These are phyloP conservation scores for Sicyos baderoa DNA, from an alignment of 306 rosid species.

Conservation along the genomic window DNA sequence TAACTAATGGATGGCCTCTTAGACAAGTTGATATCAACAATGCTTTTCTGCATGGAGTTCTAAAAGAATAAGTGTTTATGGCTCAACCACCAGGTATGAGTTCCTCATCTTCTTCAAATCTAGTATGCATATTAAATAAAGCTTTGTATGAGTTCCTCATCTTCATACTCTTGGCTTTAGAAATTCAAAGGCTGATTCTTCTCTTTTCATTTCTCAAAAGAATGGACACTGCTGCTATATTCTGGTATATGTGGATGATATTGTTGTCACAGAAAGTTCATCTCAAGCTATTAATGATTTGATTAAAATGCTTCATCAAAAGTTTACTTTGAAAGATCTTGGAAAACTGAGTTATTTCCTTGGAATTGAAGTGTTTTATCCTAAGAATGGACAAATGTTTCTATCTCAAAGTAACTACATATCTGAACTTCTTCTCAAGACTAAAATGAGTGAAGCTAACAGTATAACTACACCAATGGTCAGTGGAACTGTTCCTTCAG, in stretches of 20 bases:
- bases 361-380: background rate
- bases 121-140: background rate
- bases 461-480: no score
- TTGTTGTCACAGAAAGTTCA: no score
- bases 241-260: no score
- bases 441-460: background rate
- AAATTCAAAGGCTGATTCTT: background rate
- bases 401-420: background rate
- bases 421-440: no score
- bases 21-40: background rate
- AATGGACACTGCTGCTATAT: no score
- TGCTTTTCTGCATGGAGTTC: background rate
- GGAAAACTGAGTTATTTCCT: background rate
- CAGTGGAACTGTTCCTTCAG: no score
- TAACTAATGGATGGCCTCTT: background rate
- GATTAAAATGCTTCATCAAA: no score
- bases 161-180: background rate
- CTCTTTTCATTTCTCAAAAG: no score
- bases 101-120: no score
- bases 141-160: no score
- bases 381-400: background rate
- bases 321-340: no score
- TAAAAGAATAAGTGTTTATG: background rate
- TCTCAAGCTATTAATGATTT: no score
- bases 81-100: background rate